These are phyloP conservation scores for Beauveria sp. DNA, from an alignment of 2,329 filamentous ascomycete genomes.

Conservation along the genomic window DNA sequence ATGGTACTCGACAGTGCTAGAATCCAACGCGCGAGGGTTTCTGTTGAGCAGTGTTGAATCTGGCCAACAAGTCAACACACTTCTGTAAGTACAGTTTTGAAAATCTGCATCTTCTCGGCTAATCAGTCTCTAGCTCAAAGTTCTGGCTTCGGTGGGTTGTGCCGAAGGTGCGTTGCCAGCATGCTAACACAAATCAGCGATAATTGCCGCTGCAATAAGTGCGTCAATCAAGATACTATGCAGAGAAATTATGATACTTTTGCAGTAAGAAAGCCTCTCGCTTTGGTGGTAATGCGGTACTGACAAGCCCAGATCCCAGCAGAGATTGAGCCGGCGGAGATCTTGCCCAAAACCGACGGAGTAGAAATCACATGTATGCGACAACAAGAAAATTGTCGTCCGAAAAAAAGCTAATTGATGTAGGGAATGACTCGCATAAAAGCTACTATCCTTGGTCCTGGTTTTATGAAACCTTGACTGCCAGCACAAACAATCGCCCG, in stretches of 20 bases:
- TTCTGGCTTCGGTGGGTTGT: constrained; percentile 6
- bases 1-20: constrained; percentile 2
- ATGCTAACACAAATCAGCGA: constrained; percentile 23
- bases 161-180: background rate
- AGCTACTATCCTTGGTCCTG: constrained; percentile 59
- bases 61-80: constrained; percentile 5
- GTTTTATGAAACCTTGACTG: constrained; percentile 19
- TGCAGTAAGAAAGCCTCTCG: constrained; percentile 19
- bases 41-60: constrained; percentile 1
- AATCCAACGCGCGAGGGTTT: background rate
- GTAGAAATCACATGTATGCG: constrained; percentile 28
- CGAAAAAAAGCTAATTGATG: background rate
- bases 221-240: constrained; percentile 34
- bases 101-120: background rate
- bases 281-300: background rate
- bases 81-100: constrained; percentile 2
- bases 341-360: constrained; percentile 21
- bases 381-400: no score
- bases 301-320: constrained; percentile 23
- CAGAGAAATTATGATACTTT: constrained; percentile 36
- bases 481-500: constrained; percentile 26
- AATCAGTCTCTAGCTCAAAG: constrained; percentile 1
- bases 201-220: constrained; percentile 34
- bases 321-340: constrained; percentile 21
- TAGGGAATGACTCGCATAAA: constrained; percentile 64